A percentile compares a stretch with the other conserved stretches of the same genome.
These are phyloP conservation scores for Ophiostoma sp. DNA, from an alignment of 2,329 filamentous ascomycete species.

Conservation along the genomic window DNA sequence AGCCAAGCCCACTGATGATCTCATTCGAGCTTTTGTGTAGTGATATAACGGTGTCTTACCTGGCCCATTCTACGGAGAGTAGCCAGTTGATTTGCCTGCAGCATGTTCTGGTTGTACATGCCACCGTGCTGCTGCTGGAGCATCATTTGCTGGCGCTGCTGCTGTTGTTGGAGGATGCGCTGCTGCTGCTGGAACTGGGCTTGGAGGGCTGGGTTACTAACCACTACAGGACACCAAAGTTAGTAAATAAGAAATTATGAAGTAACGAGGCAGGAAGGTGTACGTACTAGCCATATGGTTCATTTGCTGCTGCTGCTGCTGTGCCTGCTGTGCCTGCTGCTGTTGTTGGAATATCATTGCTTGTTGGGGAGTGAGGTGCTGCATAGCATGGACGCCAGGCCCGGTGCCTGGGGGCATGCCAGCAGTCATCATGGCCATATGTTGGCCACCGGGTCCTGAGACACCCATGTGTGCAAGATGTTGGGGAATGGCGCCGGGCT, in stretches of 20 bases:
- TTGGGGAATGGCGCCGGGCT: conserved; percentile 60
- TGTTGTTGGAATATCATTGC: conserved; percentile 56
- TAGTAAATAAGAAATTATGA: neutral
- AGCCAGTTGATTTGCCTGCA: conserved; percentile 38
- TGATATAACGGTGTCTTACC: neutral
- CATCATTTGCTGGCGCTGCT: conserved; percentile 47
- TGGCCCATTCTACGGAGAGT: conserved; percentile 38
- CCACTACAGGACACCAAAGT: conserved; percentile 15
- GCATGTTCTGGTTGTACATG: conserved; percentile 51
- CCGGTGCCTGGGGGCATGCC: conserved; percentile 65
- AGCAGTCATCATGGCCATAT: conserved; percentile 66
- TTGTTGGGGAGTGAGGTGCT: conserved; percentile 62
- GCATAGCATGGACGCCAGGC: conserved; percentile 64
- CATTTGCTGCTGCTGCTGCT: conserved; percentile 45
- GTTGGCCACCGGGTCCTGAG: conserved; percentile 64
- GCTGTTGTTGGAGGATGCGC: conserved; percentile 49
- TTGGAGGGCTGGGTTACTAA: conserved; percentile 35
- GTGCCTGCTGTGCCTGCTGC: conserved; percentile 31
- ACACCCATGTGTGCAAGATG: conserved; percentile 66
- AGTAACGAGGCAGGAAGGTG: conserved; percentile 12
- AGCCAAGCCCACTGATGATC: neutral
- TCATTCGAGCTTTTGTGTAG: neutral
- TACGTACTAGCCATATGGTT: conserved; percentile 36
- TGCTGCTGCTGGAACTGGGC: conserved; percentile 51
- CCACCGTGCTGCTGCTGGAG: conserved; percentile 45